Evolutionary conservation across 371 early-diverging fungal species (phyloP).

Genomic region (Rhizomucor pusillus): DNA sequence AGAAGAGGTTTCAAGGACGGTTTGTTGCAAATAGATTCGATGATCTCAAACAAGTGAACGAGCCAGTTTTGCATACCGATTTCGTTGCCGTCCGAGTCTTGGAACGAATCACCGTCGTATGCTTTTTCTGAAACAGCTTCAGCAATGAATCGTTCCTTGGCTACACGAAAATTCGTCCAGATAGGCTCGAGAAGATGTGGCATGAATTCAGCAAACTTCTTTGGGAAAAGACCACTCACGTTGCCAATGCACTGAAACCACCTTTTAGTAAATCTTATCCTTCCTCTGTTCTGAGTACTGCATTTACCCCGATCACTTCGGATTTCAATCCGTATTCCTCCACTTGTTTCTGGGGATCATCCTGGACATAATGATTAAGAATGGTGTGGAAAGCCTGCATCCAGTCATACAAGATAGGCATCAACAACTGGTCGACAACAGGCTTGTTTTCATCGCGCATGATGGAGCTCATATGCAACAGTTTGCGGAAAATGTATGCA

Average conservation of each 20-base stretch:
- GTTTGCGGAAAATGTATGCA: slow-evolving; percentile 78
- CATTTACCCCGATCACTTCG: slow-evolving; percentile 63
- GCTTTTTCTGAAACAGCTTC: slow-evolving; percentile 58
- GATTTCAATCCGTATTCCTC: slow-evolving; percentile 70
- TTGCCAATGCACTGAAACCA: slow-evolving; percentile 54
- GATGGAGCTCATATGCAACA: slow-evolving; percentile 77
- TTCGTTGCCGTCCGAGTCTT: slow-evolving; percentile 78
- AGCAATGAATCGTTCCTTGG: slow-evolving; percentile 54
- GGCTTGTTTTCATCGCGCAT: slow-evolving; percentile 75
- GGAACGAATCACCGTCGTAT: slow-evolving; percentile 52
- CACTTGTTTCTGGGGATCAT: slow-evolving; percentile 42
- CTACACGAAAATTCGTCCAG: slow-evolving; percentile 62
- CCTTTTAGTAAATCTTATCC: not conserved
- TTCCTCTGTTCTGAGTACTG: not conserved
- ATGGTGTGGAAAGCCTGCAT: slow-evolving; percentile 64
- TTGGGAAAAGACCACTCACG: slow-evolving; percentile 60
- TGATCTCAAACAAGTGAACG: slow-evolving; percentile 70
- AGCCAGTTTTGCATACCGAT: slow-evolving; percentile 72
- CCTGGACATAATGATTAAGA: slow-evolving; percentile 57
- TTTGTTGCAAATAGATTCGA: slow-evolving; percentile 57
- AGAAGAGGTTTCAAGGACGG: slow-evolving; percentile 37
- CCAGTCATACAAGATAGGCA: slow-evolving; percentile 80
- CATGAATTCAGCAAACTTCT: slow-evolving; percentile 49
- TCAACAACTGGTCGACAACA: slow-evolving; percentile 65
- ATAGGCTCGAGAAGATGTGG: slow-evolving; percentile 58